phyloP scores from a whole-genome alignment of 768 basidiomycete species.

The Pleurotus cornucopiae region DNA sequence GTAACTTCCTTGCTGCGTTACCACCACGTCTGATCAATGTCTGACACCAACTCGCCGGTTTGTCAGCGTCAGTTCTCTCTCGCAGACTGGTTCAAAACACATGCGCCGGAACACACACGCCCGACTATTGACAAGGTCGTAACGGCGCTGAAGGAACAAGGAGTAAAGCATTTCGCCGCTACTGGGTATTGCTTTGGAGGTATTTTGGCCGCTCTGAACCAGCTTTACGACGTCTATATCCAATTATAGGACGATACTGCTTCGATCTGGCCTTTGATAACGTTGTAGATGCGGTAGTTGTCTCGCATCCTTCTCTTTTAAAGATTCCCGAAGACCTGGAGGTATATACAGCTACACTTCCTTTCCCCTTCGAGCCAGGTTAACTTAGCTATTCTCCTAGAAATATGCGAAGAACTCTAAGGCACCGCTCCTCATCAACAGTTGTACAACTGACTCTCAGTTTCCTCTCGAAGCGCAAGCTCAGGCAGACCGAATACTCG shows the following conservation, averaged over 20 bases:
- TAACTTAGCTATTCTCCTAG: constrained; percentile 22
- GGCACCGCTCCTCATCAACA: constrained; percentile 65
- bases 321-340: constrained; percentile 57
- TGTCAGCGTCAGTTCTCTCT: constrained; percentile 31
- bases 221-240: background rate
- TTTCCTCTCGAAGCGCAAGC: constrained; percentile 46
- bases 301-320: constrained; percentile 60
- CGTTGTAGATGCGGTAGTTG: constrained; percentile 40
- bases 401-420: constrained; percentile 41
- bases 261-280: constrained; percentile 62
- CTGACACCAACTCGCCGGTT: background rate
- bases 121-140: constrained; percentile 55
- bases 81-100: constrained; percentile 37
- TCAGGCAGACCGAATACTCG: constrained; percentile 47
- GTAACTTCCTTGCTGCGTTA: constrained; percentile 11
- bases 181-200: constrained; percentile 73
- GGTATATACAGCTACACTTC: constrained; percentile 25
- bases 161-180: constrained; percentile 53
- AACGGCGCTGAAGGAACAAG: constrained; percentile 49
- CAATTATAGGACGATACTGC: constrained; percentile 37
- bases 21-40: background rate
- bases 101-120: constrained; percentile 35
- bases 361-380: background rate
- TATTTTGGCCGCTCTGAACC: constrained; percentile 11
- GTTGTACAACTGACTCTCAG: constrained; percentile 45